These are phyloP conservation scores for Firmiana major DNA, from an alignment of 345 rosid genomes.

Conservation along the genomic window DNA sequence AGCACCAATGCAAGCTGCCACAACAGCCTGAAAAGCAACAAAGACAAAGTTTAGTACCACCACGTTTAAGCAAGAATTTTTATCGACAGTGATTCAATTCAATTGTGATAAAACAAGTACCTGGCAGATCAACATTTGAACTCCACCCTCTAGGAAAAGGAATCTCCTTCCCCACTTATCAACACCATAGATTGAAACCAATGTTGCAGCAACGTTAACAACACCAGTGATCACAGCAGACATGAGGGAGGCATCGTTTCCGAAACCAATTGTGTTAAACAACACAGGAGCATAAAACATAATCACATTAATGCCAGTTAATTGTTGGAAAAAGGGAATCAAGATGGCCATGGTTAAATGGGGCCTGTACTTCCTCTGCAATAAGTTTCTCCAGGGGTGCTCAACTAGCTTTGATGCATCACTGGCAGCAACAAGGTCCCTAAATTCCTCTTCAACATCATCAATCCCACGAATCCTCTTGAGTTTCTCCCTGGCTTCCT, in stretches of 20 bases:
- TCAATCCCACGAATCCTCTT: slow-evolving; percentile 61
- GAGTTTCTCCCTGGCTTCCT: slow-evolving; percentile 56
- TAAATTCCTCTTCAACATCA: slow-evolving; percentile 72
- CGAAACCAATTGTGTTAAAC: slow-evolving; percentile 76
- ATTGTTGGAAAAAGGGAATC: slow-evolving; percentile 82
- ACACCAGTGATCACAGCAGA: slow-evolving; percentile 76
- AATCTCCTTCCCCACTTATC: slow-evolving; percentile 86
- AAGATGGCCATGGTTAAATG: slow-evolving; percentile 69
- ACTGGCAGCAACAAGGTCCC: slow-evolving; percentile 71
- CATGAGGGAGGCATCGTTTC: slow-evolving; percentile 61
- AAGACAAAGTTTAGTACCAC: background rate
- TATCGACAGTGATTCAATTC: background rate
- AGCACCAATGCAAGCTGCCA: slow-evolving; percentile 72
- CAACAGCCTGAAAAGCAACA: slow-evolving; percentile 31
- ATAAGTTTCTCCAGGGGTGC: slow-evolving; percentile 74
- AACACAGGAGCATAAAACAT: slow-evolving; percentile 93
- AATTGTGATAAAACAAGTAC: slow-evolving; percentile 19
- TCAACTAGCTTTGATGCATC: slow-evolving; percentile 66
- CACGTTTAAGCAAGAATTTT: background rate
- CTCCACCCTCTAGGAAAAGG: slow-evolving; percentile 80
- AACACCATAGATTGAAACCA: slow-evolving; percentile 73
- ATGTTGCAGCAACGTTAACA: slow-evolving; percentile 60
- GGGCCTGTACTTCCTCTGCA: slow-evolving; percentile 80
- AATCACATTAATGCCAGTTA: slow-evolving; percentile 84
- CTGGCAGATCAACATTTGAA: slow-evolving; percentile 84